Percentiles rank a stretch among this genome's conserved stretches.
These are phyloP conservation scores for Arachis stenosperma DNA, from an alignment of 306 rosid species.

Conservation along the genomic window DNA sequence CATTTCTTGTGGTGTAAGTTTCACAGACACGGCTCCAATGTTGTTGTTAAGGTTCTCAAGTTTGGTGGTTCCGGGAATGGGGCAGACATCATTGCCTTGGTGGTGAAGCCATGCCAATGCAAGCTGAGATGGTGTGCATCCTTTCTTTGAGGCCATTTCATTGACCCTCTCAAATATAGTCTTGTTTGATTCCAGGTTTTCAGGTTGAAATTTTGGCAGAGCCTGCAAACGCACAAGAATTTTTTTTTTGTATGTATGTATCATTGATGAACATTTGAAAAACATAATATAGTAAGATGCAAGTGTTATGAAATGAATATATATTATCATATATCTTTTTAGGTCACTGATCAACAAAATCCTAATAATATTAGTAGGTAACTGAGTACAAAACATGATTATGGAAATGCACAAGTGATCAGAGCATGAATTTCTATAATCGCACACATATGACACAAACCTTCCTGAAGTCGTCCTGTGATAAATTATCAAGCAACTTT, in stretches of 20 bases:
- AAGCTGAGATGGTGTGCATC: conserved; percentile 55
- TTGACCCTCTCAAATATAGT: conserved; percentile 54
- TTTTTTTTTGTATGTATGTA: not conserved
- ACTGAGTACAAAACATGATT: not conserved
- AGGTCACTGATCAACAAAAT: too few relatives aligned
- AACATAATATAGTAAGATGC: not conserved
- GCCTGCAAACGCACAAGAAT: conserved; percentile 18
- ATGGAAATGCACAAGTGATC: not conserved
- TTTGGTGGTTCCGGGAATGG: conserved; percentile 73
- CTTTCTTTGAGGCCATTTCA: conserved; percentile 53
- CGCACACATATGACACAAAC: conserved; percentile 34
- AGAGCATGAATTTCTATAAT: not conserved
- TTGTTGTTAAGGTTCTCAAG: conserved; percentile 53
- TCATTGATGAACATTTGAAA: not conserved
- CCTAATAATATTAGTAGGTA: too few relatives aligned
- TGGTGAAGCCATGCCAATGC: conserved; percentile 59
- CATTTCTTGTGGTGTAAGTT: conserved; percentile 52
- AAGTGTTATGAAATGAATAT: not conserved
- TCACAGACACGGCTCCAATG: conserved; percentile 52
- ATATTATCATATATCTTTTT: not conserved
- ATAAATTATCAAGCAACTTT: conserved; percentile 40
- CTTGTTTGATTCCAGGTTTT: conserved; percentile 57
- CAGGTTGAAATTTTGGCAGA: conserved; percentile 56
- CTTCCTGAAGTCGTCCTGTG: conserved; percentile 53
- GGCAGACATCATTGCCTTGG: conserved; percentile 54